Conservation (phyloP, 306 rosid genomes). For the Cucurbita pepo region DNA sequence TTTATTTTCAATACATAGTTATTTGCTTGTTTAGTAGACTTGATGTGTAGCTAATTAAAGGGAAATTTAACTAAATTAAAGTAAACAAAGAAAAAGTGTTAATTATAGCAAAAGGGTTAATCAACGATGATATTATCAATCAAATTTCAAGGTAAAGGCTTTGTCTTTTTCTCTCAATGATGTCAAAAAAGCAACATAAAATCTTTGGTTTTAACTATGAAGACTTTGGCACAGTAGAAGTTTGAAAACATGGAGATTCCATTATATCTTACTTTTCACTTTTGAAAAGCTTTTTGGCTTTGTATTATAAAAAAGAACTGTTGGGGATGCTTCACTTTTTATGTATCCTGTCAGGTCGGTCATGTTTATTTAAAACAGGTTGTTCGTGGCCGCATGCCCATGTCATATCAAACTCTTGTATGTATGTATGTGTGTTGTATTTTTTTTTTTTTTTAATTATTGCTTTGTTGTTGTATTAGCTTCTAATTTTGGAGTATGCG, state of each 20-base stretch:
- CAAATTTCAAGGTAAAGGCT: background rate
- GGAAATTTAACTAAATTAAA: too few relatives aligned
- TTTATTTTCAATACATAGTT: background rate
- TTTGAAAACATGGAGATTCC: conserved; percentile 4
- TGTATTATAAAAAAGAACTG: background rate
- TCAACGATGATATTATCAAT: background rate
- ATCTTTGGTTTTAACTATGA: background rate
- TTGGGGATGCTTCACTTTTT: conserved; percentile 1
- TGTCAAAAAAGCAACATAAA: background rate
- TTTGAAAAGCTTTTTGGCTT: background rate
- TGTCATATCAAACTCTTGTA: too few relatives aligned
- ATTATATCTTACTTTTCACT: background rate
- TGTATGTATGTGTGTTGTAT: too few relatives aligned
- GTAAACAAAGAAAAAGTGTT: background rate
- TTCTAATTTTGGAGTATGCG: too few relatives aligned
- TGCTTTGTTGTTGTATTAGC: too few relatives aligned
- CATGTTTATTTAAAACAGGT: background rate
- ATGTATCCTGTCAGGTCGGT: background rate
- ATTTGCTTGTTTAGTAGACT: background rate
- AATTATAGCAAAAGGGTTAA: background rate
- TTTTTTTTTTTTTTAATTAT: too few relatives aligned
- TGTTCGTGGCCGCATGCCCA: too few relatives aligned
- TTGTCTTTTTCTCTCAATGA: background rate
- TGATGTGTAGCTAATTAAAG: too few relatives aligned
- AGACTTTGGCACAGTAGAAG: background rate